Evolutionary conservation across 176 grass and related monocot genomes (phyloP).

Genomic region (Cocos nucifera): DNA sequence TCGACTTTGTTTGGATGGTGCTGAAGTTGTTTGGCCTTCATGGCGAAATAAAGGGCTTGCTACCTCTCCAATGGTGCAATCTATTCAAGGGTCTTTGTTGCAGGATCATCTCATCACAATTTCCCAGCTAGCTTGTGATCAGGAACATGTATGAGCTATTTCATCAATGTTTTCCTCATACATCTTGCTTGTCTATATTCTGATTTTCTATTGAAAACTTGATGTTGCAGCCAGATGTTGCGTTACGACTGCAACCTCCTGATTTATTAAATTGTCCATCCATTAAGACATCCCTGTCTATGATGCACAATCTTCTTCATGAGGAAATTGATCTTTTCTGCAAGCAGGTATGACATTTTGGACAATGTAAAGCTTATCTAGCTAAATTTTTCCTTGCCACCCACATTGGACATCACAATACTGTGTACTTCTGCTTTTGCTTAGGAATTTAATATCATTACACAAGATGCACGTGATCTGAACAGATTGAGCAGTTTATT

Average conservation of each 20-base stretch:
- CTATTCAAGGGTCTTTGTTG: constrained; percentile 76
- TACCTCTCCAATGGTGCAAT: constrained; percentile 50
- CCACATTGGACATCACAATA: too few species aligned
- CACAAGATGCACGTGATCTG: too few species aligned
- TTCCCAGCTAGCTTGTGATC: constrained; percentile 78
- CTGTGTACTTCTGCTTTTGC: too few species aligned
- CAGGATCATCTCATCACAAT: constrained; percentile 84
- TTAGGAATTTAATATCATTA: too few species aligned
- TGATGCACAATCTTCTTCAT: constrained; percentile 74
- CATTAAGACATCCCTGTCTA: constrained; percentile 42
- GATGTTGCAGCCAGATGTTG: constrained; percentile 80
- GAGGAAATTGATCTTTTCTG: constrained; percentile 93
- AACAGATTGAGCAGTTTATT: too few species aligned
- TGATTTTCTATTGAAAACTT: constrained; percentile 23
- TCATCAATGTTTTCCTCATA: too few species aligned
- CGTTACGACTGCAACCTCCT: constrained; percentile 82
- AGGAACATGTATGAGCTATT: constrained; percentile 69
- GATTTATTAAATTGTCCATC: constrained; percentile 51
- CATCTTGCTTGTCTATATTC: too few species aligned
- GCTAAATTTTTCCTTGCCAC: too few species aligned
- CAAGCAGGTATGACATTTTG: constrained; percentile 66
- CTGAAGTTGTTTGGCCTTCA: constrained; percentile 95
- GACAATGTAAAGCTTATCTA: neutral
- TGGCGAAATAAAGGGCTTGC: constrained; percentile 51
- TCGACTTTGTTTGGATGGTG: constrained; percentile 78